Conservation (phyloP, 129 eudicot species). For the Ambrosia artemisiifolia region DNA sequence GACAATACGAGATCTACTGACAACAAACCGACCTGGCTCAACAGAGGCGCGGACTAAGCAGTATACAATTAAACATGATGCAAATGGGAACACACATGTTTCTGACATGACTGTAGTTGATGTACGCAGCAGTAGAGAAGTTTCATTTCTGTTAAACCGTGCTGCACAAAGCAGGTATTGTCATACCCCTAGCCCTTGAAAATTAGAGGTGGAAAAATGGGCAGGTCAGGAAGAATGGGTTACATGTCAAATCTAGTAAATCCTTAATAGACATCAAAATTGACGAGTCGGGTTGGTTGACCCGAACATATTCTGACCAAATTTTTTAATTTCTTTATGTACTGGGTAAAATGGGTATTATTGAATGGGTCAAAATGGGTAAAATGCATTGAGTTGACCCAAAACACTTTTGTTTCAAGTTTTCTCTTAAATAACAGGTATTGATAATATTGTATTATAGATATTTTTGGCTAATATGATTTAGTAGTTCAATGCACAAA, state of each 20-base stretch:
- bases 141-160: slow-evolving; percentile 75
- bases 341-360: neutral
- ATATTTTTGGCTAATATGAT: neutral
- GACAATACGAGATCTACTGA: slow-evolving; percentile 78
- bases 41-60: slow-evolving; percentile 60
- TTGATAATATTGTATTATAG: neutral
- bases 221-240: neutral
- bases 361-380: no score
- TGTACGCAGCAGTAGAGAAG: slow-evolving; percentile 83
- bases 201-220: neutral
- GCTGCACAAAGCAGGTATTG: slow-evolving; percentile 92
- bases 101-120: slow-evolving; percentile 83
- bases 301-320: neutral
- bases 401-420: neutral
- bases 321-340: neutral
- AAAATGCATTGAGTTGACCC: neutral
- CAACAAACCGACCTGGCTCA: slow-evolving; percentile 45
- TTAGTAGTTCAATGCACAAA: neutral
- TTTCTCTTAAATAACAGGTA: neutral
- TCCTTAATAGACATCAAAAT: neutral
- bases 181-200: neutral
- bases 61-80: slow-evolving; percentile 81
- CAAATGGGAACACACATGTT: slow-evolving; percentile 82
- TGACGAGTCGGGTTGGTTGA: neutral
- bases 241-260: neutral